These are phyloP conservation scores for Sorghum bicolor DNA, from an alignment of 176 grass and related monocot genomes.

Conservation along the genomic window Sorghum_bicolor_NCBIv3 NC_012876.2:63354001-63354500, in stretches of 20 bases:
- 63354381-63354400: constrained; percentile 30
- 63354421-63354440: background rate
- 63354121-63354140: background rate
- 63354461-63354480: constrained; percentile 23
- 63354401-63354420: constrained; percentile 15
- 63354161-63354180: background rate
- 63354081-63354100: too few relatives aligned
- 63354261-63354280: constrained; percentile 22
- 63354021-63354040: too few relatives aligned
- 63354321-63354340: constrained; percentile 47
- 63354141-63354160: background rate
- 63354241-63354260: background rate
- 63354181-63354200: background rate
- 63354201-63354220: background rate
- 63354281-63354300: background rate
- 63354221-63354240: background rate
- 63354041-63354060: too few relatives aligned
- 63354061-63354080: too few relatives aligned
- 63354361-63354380: background rate
- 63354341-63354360: background rate
- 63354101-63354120: too few relatives aligned
- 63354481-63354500: background rate
- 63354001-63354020: too few relatives aligned
- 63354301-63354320: background rate
- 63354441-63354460: background rate